Evolutionary conservation across 2,329 filamentous ascomycete genomes (phyloP).

Genomic region (Fusarium sp.): DNA sequence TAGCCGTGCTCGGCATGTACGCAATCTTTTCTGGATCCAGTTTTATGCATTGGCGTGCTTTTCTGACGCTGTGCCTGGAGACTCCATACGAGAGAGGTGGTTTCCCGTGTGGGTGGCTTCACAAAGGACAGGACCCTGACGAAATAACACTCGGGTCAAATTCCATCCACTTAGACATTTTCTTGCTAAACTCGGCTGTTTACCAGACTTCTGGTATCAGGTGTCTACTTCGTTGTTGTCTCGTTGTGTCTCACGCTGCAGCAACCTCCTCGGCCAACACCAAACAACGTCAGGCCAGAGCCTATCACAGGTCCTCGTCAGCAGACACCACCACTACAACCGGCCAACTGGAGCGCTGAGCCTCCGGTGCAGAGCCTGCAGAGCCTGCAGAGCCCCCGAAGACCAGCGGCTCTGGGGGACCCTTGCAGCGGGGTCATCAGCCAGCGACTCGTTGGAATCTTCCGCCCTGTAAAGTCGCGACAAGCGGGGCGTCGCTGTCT

Average conservation of each 20-base stretch:
- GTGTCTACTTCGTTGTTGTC: constrained; percentile 7
- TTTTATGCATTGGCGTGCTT: constrained; percentile 10
- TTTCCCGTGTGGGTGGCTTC: not conserved
- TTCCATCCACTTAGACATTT: not conserved
- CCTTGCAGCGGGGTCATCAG: constrained; percentile 40
- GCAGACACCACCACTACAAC: constrained; percentile 19
- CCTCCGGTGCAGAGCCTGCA: constrained; percentile 1
- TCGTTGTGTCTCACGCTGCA: constrained; percentile 17
- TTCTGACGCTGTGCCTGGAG: not conserved
- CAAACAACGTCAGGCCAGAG: not conserved
- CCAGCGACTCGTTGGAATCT: constrained; percentile 24
- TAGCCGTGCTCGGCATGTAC: constrained; percentile 1
- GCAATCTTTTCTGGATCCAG: constrained; percentile 20
- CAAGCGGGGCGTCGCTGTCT: constrained; percentile 36
- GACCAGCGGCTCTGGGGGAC: constrained; percentile 1
- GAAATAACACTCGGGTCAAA: not conserved
- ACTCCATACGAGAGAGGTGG: not conserved
- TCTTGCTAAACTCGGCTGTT: not conserved
- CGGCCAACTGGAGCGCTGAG: constrained; percentile 16
- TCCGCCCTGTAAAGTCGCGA: constrained; percentile 35
- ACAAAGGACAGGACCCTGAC: not conserved
- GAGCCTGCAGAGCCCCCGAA: not conserved
- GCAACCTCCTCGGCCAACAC: not conserved
- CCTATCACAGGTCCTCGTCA: constrained; percentile 40
- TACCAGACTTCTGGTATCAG: constrained; percentile 14